Base-by-base conservation (phyloP, 768 basidiomycete species). In the Boletellus sp. region DNA sequence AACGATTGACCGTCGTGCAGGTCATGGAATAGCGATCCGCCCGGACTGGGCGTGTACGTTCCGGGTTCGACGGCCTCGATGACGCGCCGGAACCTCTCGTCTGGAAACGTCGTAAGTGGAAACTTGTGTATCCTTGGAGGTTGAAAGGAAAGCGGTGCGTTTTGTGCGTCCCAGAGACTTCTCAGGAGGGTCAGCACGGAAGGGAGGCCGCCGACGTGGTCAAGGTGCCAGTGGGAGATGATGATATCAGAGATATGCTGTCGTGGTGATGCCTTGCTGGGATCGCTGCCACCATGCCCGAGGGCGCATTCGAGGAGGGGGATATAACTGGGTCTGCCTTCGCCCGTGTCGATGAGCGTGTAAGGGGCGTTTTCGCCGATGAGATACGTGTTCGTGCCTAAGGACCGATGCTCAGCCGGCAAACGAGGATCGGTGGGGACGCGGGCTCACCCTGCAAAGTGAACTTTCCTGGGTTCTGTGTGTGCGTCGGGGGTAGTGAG, bases 361-460 rank as follows among this genome's bases (percentile, higher is more conserved):
- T 82, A 91, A 7, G 89, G 89, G 50, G 82, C 80, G 23, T 71
- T 70, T 45, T 70, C 68, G 20, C 91, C 91, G 39, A 94, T 58
- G 53, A 96, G 73, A 62, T 95, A 96, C 2, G 92, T 94, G 62
- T 95, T 94, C 3, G 93, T 95, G 17, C 92, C 90, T 90, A 47
- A 7, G 15, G n/a, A 4, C 17, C 1, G 5, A 1, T 16, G n/a
- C 15, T 51, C 11, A 39, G 46, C 31, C 9, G 10, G 12, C 4
- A 34, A 4, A 32, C 4, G 48, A n/a, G 38, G 15, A 35, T 9
- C 26, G 16, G 39, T n/a, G 16, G 42, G 28, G 36, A 40, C 3
- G 17, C 19, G 13, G n/a, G 34, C 17, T 47, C 46, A 85, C 90
- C 92, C 74, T 94, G 90, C 0, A 95, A 73, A 0, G 91, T 93